Conservation (phyloP, 805 yeast genomes). For the Scheffersomyces coipomensis region DNA sequence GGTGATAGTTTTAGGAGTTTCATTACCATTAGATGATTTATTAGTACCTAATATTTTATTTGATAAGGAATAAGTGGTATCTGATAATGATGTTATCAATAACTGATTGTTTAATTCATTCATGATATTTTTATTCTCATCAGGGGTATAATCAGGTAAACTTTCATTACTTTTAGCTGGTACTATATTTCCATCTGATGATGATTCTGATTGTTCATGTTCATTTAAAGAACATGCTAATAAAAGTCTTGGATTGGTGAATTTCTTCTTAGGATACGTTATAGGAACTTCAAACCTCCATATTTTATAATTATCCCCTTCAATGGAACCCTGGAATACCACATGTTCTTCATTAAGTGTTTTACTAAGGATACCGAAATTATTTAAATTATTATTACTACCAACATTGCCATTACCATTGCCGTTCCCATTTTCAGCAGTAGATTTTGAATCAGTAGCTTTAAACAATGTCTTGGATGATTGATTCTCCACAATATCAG, state of each 20-base stretch:
- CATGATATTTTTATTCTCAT: conserved; percentile 11
- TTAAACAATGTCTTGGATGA: conserved; percentile 3
- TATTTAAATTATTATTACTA: conserved; percentile 1
- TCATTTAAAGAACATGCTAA: conserved; percentile 18
- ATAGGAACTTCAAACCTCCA: conserved; percentile 32
- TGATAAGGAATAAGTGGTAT: not conserved
- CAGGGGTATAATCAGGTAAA: conserved; percentile 17
- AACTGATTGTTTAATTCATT: conserved; percentile 14
- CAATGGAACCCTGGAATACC: not conserved
- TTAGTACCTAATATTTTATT: not conserved
- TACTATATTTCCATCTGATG: not conserved
- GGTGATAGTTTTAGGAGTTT: not conserved
- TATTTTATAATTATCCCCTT: conserved; percentile 11
- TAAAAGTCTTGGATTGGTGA: conserved; percentile 21
- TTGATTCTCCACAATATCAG: conserved; percentile 14
- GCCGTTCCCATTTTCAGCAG: not conserved
- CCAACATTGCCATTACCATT: not conserved
- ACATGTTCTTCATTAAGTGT: not conserved
- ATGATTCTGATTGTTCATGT: not conserved
- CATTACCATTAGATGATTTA: not conserved
- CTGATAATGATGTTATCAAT: not conserved
- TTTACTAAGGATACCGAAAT: conserved; percentile 4
- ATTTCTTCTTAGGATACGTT: conserved; percentile 28
- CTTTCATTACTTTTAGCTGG: conserved; percentile 2
- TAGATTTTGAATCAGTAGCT: not conserved